A percentile compares a stretch with the other conserved stretches of the same genome.
Evolutionary conservation across 352 stramenopile genomes (phyloP).

Genomic region (Plasmopara halstedii): DNA sequence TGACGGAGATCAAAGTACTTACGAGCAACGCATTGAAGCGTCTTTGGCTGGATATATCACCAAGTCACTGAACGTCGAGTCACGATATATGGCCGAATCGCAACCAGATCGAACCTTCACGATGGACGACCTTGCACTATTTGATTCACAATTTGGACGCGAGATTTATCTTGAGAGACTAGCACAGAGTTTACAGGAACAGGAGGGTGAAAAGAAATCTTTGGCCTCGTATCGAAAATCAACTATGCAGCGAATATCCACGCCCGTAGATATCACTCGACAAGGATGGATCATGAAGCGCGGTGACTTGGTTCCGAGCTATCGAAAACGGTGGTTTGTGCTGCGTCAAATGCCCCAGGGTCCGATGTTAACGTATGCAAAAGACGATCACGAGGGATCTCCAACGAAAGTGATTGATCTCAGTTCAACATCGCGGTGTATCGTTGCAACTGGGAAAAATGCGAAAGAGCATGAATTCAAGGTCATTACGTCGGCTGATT

Average conservation of each 20-base stretch:
- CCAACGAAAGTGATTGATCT: conserved; percentile 65
- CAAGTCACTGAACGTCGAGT: conserved; percentile 40
- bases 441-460: conserved; percentile 45
- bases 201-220: conserved; percentile 46
- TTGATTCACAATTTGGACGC: conserved; percentile 62
- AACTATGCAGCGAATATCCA: conserved; percentile 47
- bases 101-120: conserved; percentile 38
- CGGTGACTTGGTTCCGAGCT: conserved; percentile 66
- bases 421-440: conserved; percentile 65
- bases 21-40: conserved; percentile 63
- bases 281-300: conserved; percentile 80
- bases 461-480: conserved; percentile 70
- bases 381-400: conserved; percentile 44
- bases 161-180: conserved; percentile 65
- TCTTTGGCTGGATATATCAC: conserved; percentile 47
- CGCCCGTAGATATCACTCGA: conserved; percentile 27
- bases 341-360: conserved; percentile 68
- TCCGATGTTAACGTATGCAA: conserved; percentile 70
- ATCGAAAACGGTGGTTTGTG: conserved; percentile 77
- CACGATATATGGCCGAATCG: conserved; percentile 22
- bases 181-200: conserved; percentile 48
- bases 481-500: conserved; percentile 69
- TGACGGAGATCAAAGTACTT: conserved; percentile 37
- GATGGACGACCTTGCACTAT: conserved; percentile 54
- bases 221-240: conserved; percentile 62